phyloP scores from a whole-genome alignment of 139 green algal species.

The Asterochloris erici region DNA sequence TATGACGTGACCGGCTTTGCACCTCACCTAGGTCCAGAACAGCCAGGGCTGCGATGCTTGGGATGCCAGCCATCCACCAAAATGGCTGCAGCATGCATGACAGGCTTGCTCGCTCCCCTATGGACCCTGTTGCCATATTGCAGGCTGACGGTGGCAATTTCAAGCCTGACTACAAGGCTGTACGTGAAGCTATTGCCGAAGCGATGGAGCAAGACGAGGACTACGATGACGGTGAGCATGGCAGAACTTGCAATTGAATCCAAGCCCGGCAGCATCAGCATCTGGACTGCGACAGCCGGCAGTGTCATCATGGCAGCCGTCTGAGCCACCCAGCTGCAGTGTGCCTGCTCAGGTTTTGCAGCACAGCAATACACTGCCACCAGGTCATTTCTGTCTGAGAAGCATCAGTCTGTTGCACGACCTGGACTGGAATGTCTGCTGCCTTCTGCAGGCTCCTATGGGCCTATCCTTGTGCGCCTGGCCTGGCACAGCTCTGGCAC shows the following conservation, averaged over 20 bases:
- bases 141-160: neutral
- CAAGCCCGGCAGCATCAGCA: neutral
- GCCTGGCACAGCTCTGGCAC: conserved; percentile 84
- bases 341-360: neutral
- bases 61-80: neutral
- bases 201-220: conserved; percentile 59
- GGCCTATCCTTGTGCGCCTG: conserved; percentile 67
- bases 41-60: conserved; percentile 1
- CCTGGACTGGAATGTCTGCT: neutral
- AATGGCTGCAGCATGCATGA: too few relatives aligned
- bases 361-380: neutral
- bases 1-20: neutral
- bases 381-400: neutral
- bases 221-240: conserved; percentile 72
- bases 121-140: too few relatives aligned
- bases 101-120: too few relatives aligned
- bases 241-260: neutral
- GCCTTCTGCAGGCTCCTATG: conserved; percentile 41
- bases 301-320: too few relatives aligned
- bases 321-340: too few relatives aligned
- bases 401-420: neutral
- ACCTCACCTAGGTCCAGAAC: neutral
- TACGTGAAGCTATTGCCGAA: conserved; percentile 61
- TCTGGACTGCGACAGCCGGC: neutral
- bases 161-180: conserved; percentile 69